Evolutionary conservation across 2,329 filamentous ascomycete genomes (phyloP), one percentile per base, ranked within the genome.

Genomic region (Neofusicoccum parvum): DNA sequence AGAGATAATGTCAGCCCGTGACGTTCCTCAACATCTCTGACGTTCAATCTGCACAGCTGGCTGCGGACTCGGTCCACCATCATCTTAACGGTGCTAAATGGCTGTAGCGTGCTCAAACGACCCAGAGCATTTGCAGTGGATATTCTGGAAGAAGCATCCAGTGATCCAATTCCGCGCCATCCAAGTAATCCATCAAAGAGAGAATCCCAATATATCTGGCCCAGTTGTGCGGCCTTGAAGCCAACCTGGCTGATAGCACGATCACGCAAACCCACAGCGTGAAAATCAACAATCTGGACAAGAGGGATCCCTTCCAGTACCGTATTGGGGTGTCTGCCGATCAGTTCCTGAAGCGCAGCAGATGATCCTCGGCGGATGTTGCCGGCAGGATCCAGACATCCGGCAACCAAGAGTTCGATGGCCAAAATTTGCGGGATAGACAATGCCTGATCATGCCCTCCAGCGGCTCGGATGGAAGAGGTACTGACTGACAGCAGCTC

Each of bases 281-380:
- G 93, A 73, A 97, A 99, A 74, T 99, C 95, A 1, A 98, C 92
- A 1, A 87, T 86, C 74, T 98, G 95, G 0, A 98, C 92, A 1
- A 98, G 84, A 48, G 87, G 79, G 65, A 99, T 98, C 0, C 94
- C 95, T 71, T 93, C 83, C 15, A 85, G 82, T 39, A 98, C 87
- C 0, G 87, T 93, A 71, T 97, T 90, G 0, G 95, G 94, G 78
- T 99, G 94, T 10, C 95, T 88, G 11, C 95, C 95, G 66, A 98
- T 90, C 14, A 99, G 84, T 75, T 99, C 95, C 74, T 99, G 95
- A 43, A 99, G 80, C 2, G 95, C 95, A 49, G 95, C 95, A 32
- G 95, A 98, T 36, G 94, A 90, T 3, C 94, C 95, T 69, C 95
- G 87, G 62, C 95, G 86, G 70, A 99, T 97, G 71, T 99, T 99